These are phyloP conservation scores for Kernera saxatilis DNA, from an alignment of 345 rosid species.

Conservation along the genomic window DNA sequence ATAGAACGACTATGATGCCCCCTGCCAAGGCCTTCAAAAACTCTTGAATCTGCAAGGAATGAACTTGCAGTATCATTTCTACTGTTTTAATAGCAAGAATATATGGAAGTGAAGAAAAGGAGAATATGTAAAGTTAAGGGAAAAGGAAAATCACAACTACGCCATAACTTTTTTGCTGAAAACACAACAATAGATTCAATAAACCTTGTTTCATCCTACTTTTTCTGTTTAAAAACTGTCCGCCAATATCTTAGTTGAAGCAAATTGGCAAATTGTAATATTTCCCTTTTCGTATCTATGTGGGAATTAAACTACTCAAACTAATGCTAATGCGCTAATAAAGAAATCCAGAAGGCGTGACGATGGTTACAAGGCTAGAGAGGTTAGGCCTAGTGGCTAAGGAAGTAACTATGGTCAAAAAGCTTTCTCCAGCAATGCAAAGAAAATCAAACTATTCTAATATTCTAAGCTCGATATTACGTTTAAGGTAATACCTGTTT, in stretches of 20 bases:
- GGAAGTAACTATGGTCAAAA: background rate
- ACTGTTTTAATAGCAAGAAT: background rate
- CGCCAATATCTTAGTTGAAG: background rate
- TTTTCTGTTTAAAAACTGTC: background rate
- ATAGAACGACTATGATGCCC: slow-evolving; percentile 53
- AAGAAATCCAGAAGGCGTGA: background rate
- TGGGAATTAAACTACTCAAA: no score
- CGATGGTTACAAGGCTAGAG: background rate
- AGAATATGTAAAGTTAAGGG: background rate
- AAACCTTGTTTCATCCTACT: background rate
- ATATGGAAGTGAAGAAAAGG: background rate
- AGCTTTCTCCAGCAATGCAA: background rate
- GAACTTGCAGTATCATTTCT: slow-evolving; percentile 2
- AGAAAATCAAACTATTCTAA: background rate
- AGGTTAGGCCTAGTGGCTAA: background rate
- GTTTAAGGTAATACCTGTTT: slow-evolving; percentile 33
- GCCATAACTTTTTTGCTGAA: background rate
- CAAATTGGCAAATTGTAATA: background rate
- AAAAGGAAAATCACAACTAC: slow-evolving; percentile 1
- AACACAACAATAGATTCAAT: background rate
- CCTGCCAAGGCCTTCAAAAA: slow-evolving; percentile 55
- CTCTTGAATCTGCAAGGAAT: slow-evolving; percentile 51
- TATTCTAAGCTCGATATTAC: background rate
- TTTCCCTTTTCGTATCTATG: background rate
- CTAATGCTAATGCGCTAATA: background rate